These are phyloP conservation scores for Suhomyces emberorum DNA, from an alignment of 805 yeast genomes.

Conservation along the genomic window DNA sequence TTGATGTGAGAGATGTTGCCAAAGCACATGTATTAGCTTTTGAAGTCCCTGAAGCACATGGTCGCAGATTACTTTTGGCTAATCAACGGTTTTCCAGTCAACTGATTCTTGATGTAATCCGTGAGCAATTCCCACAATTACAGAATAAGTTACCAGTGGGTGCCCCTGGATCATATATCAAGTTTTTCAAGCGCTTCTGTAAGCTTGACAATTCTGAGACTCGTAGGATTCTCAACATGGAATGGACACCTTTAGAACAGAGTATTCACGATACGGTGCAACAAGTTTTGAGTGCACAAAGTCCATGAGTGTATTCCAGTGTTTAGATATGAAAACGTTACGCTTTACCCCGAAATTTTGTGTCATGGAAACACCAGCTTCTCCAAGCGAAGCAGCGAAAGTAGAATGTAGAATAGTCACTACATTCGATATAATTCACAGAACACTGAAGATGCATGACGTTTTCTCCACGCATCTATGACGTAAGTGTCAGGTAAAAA, in stretches of 20 bases:
- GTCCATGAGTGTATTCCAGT: no score
- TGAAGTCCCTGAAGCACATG: constrained; percentile 8
- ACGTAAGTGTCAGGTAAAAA: no score
- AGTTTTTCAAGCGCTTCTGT: constrained; percentile 1
- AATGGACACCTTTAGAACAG: constrained; percentile 13
- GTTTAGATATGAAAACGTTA: no score
- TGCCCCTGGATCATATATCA: constrained; percentile 11
- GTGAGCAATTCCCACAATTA: constrained; percentile 21
- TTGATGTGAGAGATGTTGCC: constrained; percentile 22
- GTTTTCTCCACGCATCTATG: no score
- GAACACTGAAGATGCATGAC: no score
- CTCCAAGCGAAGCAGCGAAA: no score
- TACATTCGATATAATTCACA: no score
- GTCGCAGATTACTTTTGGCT: constrained; percentile 11
- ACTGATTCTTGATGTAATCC: constrained; percentile 18
- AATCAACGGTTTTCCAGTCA: constrained; percentile 17
- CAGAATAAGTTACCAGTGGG: constrained; percentile 15
- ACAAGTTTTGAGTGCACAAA: no score
- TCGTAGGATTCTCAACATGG: constrained; percentile 14
- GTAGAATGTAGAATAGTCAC: no score
- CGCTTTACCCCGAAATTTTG: no score
- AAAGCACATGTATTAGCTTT: constrained; percentile 17
- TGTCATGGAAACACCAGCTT: no score
- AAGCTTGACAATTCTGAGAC: constrained; percentile 16
- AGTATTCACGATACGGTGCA: constrained; percentile 13